Base-by-base conservation (phyloP, 345 rosid species). In the Passiflora organensis region DNA sequence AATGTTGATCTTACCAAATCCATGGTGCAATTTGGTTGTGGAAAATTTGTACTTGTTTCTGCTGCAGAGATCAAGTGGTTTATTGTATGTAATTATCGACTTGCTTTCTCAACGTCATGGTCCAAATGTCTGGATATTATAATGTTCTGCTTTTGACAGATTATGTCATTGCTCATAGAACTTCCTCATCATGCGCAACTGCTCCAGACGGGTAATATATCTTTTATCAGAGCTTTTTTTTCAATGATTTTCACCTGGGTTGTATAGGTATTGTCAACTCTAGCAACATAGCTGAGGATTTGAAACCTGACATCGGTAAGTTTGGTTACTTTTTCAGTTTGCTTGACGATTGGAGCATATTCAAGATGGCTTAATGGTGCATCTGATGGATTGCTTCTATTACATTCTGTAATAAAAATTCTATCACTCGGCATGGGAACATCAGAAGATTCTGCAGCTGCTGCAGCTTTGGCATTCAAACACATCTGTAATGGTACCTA, bases 371-470 rank as follows among this genome's bases (percentile, higher is more conserved):
- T 94, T 53, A 77, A 86, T 75, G 75, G 88, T 64, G 85, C 89
- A 50, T 77, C 89, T 59, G 79, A 75, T 72, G 86, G 83, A 59
- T 71, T 77, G 53, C 79, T 96, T 60, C 66, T 83, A 66, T 75
- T 94, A 73, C 81, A 97, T 45, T 81, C 83, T 16, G 77, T 91
- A 41, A 81, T 87, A 62, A 74, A 67, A 52, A 73, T 87, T 65
- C 96, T 91, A 52, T 72, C 84, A 80, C 82, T 71, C 18, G 96
- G 94, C 80, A 87, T 93, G 99, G 84, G 89, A 59, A 80, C 77
- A 56, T 89, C 94, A 32, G 96, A 93, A 79, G 97, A 93, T 71
- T 86, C 94, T 32, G 99, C 97, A 18, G 99, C 99, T 10, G 89
- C 99, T 65, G 99, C 99, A 42, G 94, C 99, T 71, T 62, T 89